phyloP scores from a whole-genome alignment of 2,329 filamentous ascomycete genomes.

The Zarea fungicola region DNA sequence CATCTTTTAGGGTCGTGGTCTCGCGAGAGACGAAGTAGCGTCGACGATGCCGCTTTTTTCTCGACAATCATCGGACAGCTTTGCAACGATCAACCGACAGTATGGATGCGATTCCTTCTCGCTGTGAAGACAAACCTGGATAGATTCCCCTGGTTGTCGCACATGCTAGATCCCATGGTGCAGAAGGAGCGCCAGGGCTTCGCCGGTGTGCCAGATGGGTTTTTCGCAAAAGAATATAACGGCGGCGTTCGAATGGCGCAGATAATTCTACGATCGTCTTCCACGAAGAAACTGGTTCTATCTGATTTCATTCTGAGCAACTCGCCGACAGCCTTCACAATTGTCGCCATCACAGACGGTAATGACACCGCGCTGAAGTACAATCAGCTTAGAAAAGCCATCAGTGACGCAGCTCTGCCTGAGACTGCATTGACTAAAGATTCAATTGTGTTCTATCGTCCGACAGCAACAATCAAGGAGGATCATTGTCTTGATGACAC shows the following conservation, averaged over 20 bases:
- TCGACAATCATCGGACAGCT: conserved; percentile 1
- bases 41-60: conserved; percentile 14
- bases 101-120: not conserved
- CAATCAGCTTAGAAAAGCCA: not conserved
- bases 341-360: conserved; percentile 5
- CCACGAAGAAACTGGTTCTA: not conserved
- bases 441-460: not conserved
- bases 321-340: conserved; percentile 3
- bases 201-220: conserved; percentile 11
- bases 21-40: conserved; percentile 18
- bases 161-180: conserved; percentile 5
- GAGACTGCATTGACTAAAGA: not conserved
- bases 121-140: conserved; percentile 11
- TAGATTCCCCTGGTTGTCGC: not conserved
- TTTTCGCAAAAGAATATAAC: not conserved
- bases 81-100: not conserved
- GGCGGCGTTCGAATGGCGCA: conserved; percentile 14
- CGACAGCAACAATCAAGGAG: not conserved
- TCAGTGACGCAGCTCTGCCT: not conserved
- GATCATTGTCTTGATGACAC: not conserved
- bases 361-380: not conserved
- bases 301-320: conserved; percentile 9
- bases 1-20: conserved; percentile 14
- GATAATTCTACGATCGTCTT: conserved; percentile 1
- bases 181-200: conserved; percentile 12